Base-by-base conservation (phyloP, 192 early-diverging fungal species). In the Coemansia biformis region DNA sequence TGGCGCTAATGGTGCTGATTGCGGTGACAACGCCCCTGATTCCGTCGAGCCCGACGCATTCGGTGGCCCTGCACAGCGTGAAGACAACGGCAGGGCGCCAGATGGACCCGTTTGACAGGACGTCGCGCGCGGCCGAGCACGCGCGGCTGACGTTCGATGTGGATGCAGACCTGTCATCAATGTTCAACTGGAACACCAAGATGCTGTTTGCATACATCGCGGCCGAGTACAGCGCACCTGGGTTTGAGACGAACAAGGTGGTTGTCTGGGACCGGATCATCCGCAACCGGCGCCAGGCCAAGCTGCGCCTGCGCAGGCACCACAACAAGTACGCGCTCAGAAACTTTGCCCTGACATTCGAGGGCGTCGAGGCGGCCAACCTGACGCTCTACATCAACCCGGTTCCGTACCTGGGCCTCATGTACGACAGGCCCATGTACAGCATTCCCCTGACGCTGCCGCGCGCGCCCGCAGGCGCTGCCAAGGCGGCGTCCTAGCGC, bases 151-250 rank as follows among this genome's bases (percentile, higher is more conserved):
- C 71, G 1, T 75, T 75, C 52, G 71, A 75, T 38, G 18, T 75
- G 7, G 65, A 75, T 30, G 71, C 71, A 1, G 71, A 75, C 64
- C 46, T 75, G 8, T 37, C 71, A 8, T 54, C 58, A 8, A 55
- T 75, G 65, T 67, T 75, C 17, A 75, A 75, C 65, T 75, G 71
- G 71, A 75, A 75, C 56, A 75, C 71, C 10, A 75, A 75, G 52
- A 59, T 67, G 0, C 38, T 75, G 48, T 75, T 67, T 24, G 55
- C 64, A 2, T 75, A 59, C 26, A 63, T 75, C 23, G 67, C 71
- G 3, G 71, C 54, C 14, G 71, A 75, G 43, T 75, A 49, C 24
- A 23, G 33, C 16, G 33, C 57, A 11, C 43, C 45, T 1, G 57
- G 49, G 13, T 66, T 56, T 38, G 48, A 54, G 8, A 63, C 55